phyloP scores from a whole-genome alignment of 2,329 filamentous ascomycete genomes.

The Aspergillus puulaauensis region DNA sequence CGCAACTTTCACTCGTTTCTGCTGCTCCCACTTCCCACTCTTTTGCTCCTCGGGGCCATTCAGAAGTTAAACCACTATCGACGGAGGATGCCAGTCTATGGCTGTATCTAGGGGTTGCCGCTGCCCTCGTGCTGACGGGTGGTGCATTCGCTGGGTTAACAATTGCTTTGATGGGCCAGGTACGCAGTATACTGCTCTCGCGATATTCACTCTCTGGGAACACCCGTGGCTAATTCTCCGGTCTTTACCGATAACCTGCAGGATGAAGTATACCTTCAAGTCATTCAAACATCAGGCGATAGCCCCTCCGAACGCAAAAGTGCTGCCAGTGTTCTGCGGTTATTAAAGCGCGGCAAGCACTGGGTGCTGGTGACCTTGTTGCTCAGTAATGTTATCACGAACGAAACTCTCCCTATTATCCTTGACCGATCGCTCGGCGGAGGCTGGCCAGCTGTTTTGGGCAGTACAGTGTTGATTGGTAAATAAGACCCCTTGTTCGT shows the following conservation, averaged over 20 bases:
- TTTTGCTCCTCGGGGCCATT: conserved; percentile 10
- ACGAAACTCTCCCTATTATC: conserved; percentile 93
- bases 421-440: conserved; percentile 91
- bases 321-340: conserved; percentile 73
- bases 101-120: conserved; percentile 77
- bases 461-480: conserved; percentile 93
- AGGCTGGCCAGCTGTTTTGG: conserved; percentile 89
- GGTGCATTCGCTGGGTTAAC: conserved; percentile 95
- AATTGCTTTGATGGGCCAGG: conserved; percentile 62
- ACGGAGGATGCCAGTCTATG: conserved; percentile 67
- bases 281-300: conserved; percentile 81
- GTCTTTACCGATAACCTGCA: conserved; percentile 40
- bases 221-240: not conserved
- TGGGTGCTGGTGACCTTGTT: conserved; percentile 96
- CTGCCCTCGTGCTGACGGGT: conserved; percentile 78
- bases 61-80: conserved; percentile 49
- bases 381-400: conserved; percentile 95
- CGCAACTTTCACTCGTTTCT: conserved; percentile 39
- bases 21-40: conserved; percentile 34
- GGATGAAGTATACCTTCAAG: conserved; percentile 96
- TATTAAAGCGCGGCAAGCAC: conserved; percentile 88
- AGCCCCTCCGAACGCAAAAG: conserved; percentile 77
- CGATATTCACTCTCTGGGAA: not conserved
- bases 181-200: conserved; percentile 15
- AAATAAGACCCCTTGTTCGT: conserved; percentile 33